Evolutionary conservation across 441 rosid genomes (phyloP).

Genomic region (Jatropha multifida): DNA sequence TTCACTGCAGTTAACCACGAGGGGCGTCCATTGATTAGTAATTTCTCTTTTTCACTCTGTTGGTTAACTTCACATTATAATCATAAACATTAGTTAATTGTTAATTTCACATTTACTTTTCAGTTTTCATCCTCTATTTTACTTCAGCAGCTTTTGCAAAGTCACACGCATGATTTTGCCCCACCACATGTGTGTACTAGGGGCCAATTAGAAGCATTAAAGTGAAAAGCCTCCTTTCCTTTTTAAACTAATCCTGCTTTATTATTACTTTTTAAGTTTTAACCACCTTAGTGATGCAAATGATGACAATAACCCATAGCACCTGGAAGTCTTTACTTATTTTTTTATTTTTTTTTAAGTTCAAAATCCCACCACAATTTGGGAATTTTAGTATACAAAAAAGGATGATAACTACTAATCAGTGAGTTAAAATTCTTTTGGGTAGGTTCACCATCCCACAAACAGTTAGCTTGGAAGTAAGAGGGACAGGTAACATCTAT

Average conservation of each 20-base stretch:
- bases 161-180: neutral
- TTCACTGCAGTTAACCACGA: neutral
- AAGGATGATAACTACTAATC: neutral
- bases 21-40: neutral
- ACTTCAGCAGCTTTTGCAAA: neutral
- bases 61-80: neutral
- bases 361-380: no score
- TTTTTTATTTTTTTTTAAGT: no score
- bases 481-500: neutral
- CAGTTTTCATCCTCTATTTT: no score
- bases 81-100: no score
- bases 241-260: neutral
- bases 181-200: neutral
- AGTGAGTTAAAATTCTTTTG: neutral
- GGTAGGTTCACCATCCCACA: neutral
- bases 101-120: neutral
- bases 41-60: neutral
- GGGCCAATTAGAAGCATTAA: neutral
- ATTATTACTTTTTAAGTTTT: neutral
- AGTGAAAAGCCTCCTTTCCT: neutral
- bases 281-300: no score
- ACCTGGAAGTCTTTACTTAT: no score
- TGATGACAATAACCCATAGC: no score
- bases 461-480: slow-evolving; percentile 22
- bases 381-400: neutral